A percentile compares a stretch with the other conserved stretches of the same genome.
Evolutionary conservation across 805 yeast genomes (phyloP).

Genomic region (Candida morakotiae): DNA sequence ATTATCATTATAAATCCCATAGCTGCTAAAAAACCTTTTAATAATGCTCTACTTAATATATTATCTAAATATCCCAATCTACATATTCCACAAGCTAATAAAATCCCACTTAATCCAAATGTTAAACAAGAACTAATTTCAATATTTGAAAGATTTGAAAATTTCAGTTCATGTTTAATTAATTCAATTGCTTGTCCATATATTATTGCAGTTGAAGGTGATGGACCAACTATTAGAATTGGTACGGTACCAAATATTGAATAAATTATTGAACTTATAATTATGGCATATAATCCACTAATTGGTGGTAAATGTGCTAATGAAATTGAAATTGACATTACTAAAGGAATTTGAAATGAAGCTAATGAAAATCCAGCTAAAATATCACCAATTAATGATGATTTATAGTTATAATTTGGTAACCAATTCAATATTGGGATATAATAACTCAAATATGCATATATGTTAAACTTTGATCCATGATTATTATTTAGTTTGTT

Average conservation of each 20-base stretch:
- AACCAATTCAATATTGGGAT: conserved; percentile 29
- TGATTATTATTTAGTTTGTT: conserved; percentile 8
- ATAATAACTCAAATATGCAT: conserved; percentile 28
- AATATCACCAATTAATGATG: conserved; percentile 21
- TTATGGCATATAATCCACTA: conserved; percentile 72
- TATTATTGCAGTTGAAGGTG: conserved; percentile 80
- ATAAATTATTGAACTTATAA: conserved; percentile 75
- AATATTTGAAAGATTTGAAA: conserved; percentile 38
- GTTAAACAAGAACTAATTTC: conserved; percentile 62
- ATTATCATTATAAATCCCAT: conserved; percentile 81
- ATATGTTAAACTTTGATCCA: conserved; percentile 12
- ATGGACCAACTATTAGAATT: conserved; percentile 87
- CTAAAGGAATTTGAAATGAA: conserved; percentile 31
- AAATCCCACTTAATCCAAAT: conserved; percentile 62
- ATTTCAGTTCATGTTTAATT: conserved; percentile 18
- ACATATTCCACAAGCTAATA: conserved; percentile 64
- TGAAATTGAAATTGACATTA: conserved; percentile 76
- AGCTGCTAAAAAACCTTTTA: conserved; percentile 82
- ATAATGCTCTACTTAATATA: conserved; percentile 68
- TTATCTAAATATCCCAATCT: conserved; percentile 81
- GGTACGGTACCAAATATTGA: conserved; percentile 82
- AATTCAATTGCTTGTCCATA: conserved; percentile 71
- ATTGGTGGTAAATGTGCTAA: conserved; percentile 81
- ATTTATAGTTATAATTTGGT: conserved; percentile 18
- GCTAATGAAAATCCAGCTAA: conserved; percentile 31